phyloP scores from a whole-genome alignment of 495 filamentous ascomycete genomes.

The Extremus antarcticus region DNA sequence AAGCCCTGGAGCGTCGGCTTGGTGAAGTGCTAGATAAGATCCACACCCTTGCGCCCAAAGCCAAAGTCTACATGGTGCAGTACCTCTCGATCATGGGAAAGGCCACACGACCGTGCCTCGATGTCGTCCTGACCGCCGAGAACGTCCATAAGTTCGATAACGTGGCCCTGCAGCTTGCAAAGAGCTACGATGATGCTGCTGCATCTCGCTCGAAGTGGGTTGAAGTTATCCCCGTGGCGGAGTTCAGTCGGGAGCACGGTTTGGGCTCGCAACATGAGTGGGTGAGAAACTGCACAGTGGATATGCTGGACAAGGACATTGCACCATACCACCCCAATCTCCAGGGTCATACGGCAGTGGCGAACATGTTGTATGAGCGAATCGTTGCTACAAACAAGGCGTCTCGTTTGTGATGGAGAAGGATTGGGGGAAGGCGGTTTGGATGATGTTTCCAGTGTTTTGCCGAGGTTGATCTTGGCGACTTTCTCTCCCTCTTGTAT shows the following conservation, averaged over 20 bases:
- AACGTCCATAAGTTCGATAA: constrained; percentile 27
- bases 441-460: too few species aligned
- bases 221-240: constrained; percentile 29
- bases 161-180: constrained; percentile 5
- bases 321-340: constrained; percentile 1
- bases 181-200: constrained; percentile 21
- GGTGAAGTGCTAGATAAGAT: constrained; percentile 31
- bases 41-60: constrained; percentile 29
- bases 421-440: too few species aligned
- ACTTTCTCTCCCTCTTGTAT: too few species aligned
- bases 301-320: not conserved
- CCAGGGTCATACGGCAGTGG: not conserved
- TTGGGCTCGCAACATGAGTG: constrained; percentile 31
- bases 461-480: too few species aligned
- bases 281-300: constrained; percentile 25
- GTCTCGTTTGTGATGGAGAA: too few species aligned
- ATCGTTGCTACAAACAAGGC: too few species aligned
- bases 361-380: not conserved
- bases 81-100: constrained; percentile 35
- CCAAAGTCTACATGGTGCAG: constrained; percentile 34
- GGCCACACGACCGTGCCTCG: constrained; percentile 25
- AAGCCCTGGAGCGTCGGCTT: constrained; percentile 25
- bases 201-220: constrained; percentile 24
- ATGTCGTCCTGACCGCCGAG: constrained; percentile 31
- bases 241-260: constrained; percentile 28